Base-by-base conservation (phyloP, 495 filamentous ascomycete genomes). In the Darksidea phi region DNA sequence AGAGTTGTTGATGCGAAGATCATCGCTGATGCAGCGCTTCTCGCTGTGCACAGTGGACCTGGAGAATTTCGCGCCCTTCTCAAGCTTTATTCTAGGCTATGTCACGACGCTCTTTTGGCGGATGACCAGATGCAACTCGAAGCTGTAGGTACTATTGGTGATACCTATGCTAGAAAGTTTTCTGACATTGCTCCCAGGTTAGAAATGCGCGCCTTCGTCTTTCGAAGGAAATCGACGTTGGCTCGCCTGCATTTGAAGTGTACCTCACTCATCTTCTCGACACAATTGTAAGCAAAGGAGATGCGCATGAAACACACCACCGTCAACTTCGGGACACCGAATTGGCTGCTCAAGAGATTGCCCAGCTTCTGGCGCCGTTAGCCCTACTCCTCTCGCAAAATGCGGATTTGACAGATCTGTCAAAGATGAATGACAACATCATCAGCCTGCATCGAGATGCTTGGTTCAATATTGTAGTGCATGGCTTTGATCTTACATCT, bases 401-500 rank as follows among this genome's bases (percentile, higher is more conserved):
- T 59, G 78, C 80, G 20, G 64, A 42, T 13, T 15, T 78, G 5
- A 64, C 73, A 15, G 66, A 75, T 46, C 24, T 53, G 15, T 21
- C 45, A 7, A 75, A 77, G 45, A 72, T 78, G 17, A 83, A 87
- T 62, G 84, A 89, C 37, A 68, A 49, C 3, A 50, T 73, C 21
- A 63, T 71, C 47, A 79, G 83, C 18, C 76, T 95, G 47, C 84
- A 94, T 62, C 86, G 92, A 36, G 90, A 97, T 78, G 89, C 89
- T 13, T 98, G 94, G 94, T 96, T 96, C 73, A 98, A 98, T 70
- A 88, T 97, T 51, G 88, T 89, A 26, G 86, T 97, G 7, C 93
- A 97, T 72, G 92, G 91, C 32, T 96, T 97, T 70, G 84, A 81
- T n/a, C 78, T 86, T 15, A 81, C 78, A 17, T 89, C 90, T 0